Percentiles rank a stretch among this genome's conserved stretches.
Conservation (phyloP, 306 rosid species). For the Malus orientalis region DNA sequence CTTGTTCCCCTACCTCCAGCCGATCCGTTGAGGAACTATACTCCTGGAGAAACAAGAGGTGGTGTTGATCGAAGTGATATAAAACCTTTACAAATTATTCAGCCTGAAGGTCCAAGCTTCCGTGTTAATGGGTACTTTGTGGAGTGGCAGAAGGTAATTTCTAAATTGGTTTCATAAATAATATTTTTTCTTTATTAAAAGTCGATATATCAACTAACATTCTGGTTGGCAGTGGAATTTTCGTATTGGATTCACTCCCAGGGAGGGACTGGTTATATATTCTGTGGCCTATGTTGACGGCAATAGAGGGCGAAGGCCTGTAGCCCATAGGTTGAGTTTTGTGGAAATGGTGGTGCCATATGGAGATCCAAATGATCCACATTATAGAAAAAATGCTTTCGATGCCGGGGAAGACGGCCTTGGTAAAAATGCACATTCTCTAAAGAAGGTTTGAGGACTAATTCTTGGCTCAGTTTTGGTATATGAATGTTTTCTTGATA, state of each 20-base stretch:
- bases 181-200: background rate
- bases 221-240: slow-evolving; percentile 73
- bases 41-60: slow-evolving; percentile 85
- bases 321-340: slow-evolving; percentile 82
- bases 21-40: slow-evolving; percentile 88
- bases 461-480: background rate
- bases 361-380: slow-evolving; percentile 93
- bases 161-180: slow-evolving; percentile 1
- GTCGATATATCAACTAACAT: slow-evolving; percentile 1
- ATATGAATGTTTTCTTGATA: background rate
- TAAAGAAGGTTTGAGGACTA: slow-evolving; percentile 53
- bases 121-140: slow-evolving; percentile 73
- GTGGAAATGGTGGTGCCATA: slow-evolving; percentile 96
- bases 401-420: slow-evolving; percentile 97
- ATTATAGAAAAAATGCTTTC: slow-evolving; percentile 89
- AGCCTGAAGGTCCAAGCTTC: slow-evolving; percentile 95
- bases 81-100: slow-evolving; percentile 71
- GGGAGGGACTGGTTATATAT: slow-evolving; percentile 82
- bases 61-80: slow-evolving; percentile 87
- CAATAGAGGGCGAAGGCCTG: slow-evolving; percentile 78
- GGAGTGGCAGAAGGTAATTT: slow-evolving; percentile 90
- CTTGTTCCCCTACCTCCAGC: slow-evolving; percentile 92
- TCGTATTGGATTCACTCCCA: slow-evolving; percentile 83
- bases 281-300: slow-evolving; percentile 92
- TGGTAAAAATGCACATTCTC: slow-evolving; percentile 89